These are phyloP conservation scores for Podaxis rugospora DNA, from an alignment of 768 basidiomycete species.

Conservation along the genomic window DNA sequence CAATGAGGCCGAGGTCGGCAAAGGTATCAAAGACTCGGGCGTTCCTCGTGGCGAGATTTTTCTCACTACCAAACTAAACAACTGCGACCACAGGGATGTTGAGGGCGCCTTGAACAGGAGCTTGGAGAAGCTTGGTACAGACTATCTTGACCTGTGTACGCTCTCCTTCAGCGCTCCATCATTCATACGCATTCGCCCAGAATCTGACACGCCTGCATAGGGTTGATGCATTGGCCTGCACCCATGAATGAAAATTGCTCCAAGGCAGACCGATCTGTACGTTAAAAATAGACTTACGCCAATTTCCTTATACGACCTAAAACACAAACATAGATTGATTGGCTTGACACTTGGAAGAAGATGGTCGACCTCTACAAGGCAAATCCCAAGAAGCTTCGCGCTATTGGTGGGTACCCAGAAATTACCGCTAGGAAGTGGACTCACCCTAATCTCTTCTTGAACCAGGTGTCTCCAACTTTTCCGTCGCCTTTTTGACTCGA, in stretches of 20 bases:
- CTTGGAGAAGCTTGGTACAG: slow-evolving; percentile 62
- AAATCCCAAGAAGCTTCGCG: slow-evolving; percentile 68
- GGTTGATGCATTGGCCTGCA: slow-evolving; percentile 83
- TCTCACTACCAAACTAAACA: slow-evolving; percentile 72
- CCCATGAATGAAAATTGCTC: slow-evolving; percentile 57
- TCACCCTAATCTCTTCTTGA: neutral
- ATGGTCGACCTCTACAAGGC: slow-evolving; percentile 68
- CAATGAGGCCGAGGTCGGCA: slow-evolving; percentile 80
- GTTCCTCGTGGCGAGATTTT: slow-evolving; percentile 72
- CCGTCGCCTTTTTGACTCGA: slow-evolving; percentile 55
- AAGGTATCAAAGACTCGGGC: slow-evolving; percentile 73
- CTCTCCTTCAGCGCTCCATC: neutral
- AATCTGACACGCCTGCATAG: slow-evolving; percentile 23
- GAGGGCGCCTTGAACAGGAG: slow-evolving; percentile 63
- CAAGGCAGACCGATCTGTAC: slow-evolving; percentile 41
- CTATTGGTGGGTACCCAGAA: slow-evolving; percentile 49
- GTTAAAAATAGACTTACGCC: neutral
- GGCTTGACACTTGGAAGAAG: slow-evolving; percentile 75
- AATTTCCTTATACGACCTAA: neutral
- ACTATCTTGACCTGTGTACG: slow-evolving; percentile 78
- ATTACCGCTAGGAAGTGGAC: slow-evolving; percentile 1
- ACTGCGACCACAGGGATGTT: slow-evolving; percentile 55
- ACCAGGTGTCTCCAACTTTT: slow-evolving; percentile 67
- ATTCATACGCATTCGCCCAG: neutral
- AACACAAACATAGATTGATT: slow-evolving; percentile 34